These are phyloP conservation scores for Suhomyces coccinellae DNA, from an alignment of 1,139 yeast genomes.

Conservation along the genomic window DNA sequence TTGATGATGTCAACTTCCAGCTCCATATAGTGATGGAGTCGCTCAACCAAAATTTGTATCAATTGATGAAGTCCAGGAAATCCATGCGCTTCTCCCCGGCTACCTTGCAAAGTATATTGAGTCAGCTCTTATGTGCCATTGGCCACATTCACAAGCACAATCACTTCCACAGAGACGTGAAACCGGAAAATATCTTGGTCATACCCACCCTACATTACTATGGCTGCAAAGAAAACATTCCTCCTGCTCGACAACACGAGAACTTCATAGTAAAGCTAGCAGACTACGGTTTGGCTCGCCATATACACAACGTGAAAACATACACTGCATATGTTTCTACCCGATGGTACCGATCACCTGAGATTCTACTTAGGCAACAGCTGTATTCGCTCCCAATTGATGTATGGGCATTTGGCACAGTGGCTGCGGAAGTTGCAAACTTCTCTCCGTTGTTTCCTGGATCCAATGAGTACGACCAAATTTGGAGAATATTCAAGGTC, in stretches of 20 bases:
- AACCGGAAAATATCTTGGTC: slow-evolving; percentile 73
- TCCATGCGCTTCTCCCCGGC: slow-evolving; percentile 51
- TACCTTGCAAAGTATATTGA: slow-evolving; percentile 63
- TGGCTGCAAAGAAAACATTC: slow-evolving; percentile 43
- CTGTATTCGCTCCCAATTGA: slow-evolving; percentile 77
- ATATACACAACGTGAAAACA: slow-evolving; percentile 50
- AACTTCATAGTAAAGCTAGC: slow-evolving; percentile 76
- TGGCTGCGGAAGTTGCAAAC: slow-evolving; percentile 78
- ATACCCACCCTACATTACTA: slow-evolving; percentile 56
- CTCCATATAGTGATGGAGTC: slow-evolving; percentile 87
- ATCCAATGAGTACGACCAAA: slow-evolving; percentile 71
- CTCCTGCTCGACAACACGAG: slow-evolving; percentile 39
- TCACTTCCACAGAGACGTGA: slow-evolving; percentile 87
- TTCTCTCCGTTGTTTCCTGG: slow-evolving; percentile 87
- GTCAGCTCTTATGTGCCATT: slow-evolving; percentile 74
- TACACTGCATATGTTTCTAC: slow-evolving; percentile 88
- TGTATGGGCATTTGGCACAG: slow-evolving; percentile 92
- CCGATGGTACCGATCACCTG: slow-evolving; percentile 96
- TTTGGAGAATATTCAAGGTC: slow-evolving; percentile 60
- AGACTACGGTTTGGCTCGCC: slow-evolving; percentile 88
- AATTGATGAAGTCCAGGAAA: slow-evolving; percentile 62
- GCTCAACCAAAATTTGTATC: slow-evolving; percentile 78
- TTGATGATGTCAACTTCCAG: slow-evolving; percentile 57
- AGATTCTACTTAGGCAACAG: slow-evolving; percentile 68
- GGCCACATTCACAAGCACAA: slow-evolving; percentile 75